Evolutionary conservation across 129 eudicot genomes (phyloP), one percentile per base, ranked within the genome.

Genomic region (Flaveria bidentis): DNA sequence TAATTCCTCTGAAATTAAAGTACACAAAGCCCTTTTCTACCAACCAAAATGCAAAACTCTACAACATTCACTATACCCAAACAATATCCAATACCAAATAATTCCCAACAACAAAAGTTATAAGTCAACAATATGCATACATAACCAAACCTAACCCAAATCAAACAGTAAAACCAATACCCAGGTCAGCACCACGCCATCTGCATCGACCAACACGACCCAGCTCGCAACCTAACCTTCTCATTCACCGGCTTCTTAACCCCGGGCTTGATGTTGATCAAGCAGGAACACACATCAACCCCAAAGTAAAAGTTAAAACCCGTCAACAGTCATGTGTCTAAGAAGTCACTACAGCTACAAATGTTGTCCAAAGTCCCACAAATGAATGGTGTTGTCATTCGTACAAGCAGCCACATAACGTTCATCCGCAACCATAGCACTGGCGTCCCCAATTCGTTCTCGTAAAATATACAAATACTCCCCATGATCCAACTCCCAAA

Each of bases 351-450:
- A 72, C 26, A 36, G 50, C 83, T 73, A 66, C 76, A 71, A 69
- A 20, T 74, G 82, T 74, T 82, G 86, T 50, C 88, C 90, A 72
- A 87, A 87, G 67, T 90, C 97, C 95, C 97, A 91, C 52, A 88
- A 36, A 69, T 91, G 97, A 80, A 91, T 84, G 0, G 80, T 84
- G 75, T 77, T 78, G 60, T 91, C 92, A 13, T 51, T 17, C 13
- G 81, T 75, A 76, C 82, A 83, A 73, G 95, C 92, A n/a, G 85
- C 97, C 52, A 76, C 82, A 72, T 85, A 71, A 28, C 82, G 73
- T 18, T 91, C 95, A 67, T 83, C 90, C 0, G 89, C 86, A 12
- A 77, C 64, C 57, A 91, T 4, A 0, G 88, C 89, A 7, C 71
- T 85, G 9, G 78, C 72, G 9, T 83, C 92, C 70, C 87, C 90